These are phyloP conservation scores for Globisporangium solare DNA, from an alignment of 352 stramenopile species.

Conservation along the genomic window DNA sequence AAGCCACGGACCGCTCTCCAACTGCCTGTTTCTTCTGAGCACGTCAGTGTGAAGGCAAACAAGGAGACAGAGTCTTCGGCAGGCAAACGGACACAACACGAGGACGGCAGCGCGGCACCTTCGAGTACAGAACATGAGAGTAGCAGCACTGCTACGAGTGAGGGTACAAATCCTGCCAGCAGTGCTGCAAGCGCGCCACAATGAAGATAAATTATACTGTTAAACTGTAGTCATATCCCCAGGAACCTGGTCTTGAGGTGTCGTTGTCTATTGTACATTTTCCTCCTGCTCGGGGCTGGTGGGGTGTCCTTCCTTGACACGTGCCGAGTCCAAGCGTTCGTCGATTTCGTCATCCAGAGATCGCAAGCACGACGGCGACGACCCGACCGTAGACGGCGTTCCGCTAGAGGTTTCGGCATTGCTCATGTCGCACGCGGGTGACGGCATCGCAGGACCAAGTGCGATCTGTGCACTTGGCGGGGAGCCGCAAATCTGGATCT, in stretches of 20 bases:
- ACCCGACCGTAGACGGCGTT: slow-evolving; percentile 11
- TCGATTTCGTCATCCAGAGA: slow-evolving; percentile 9
- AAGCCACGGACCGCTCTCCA: too few relatives aligned
- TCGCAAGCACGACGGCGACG: slow-evolving; percentile 9
- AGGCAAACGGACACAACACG: too few relatives aligned
- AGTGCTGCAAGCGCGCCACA: background rate
- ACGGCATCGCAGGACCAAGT: background rate
- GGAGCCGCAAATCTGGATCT: slow-evolving; percentile 1
- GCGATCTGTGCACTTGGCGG: background rate
- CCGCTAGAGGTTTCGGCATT: slow-evolving; percentile 1
- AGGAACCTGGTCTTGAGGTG: too few relatives aligned
- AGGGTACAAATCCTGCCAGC: too few relatives aligned
- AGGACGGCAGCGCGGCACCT: too few relatives aligned
- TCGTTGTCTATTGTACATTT: too few relatives aligned
- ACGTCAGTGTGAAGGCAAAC: too few relatives aligned
- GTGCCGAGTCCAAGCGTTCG: slow-evolving; percentile 1
- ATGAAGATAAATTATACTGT: slow-evolving; percentile 3
- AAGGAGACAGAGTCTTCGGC: too few relatives aligned
- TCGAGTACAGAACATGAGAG: too few relatives aligned
- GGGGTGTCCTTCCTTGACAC: background rate
- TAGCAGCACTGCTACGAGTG: too few relatives aligned
- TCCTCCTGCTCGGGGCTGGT: background rate
- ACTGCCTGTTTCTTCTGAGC: too few relatives aligned
- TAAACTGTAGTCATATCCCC: background rate
- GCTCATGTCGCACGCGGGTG: background rate